phyloP scores from a whole-genome alignment of 441 rosid genomes.

The Syzygium malaccense region DNA sequence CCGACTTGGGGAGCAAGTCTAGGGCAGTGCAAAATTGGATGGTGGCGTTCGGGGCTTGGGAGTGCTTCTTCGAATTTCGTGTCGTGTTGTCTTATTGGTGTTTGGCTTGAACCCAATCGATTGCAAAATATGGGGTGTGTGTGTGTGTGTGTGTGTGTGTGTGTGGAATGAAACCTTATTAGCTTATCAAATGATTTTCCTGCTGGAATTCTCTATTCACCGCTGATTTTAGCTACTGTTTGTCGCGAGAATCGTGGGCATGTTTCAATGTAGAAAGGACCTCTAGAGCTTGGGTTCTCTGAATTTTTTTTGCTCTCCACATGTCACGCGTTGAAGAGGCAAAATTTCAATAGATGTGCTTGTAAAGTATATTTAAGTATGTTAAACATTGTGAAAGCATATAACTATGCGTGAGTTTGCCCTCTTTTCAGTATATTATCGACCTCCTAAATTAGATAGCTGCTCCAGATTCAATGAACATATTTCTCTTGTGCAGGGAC shows the following conservation, averaged over 20 bases:
- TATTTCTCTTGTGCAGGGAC: conserved; percentile 14
- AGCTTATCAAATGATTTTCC: background rate
- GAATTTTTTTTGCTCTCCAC: background rate
- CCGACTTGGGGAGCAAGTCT: background rate
- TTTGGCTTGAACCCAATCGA: background rate
- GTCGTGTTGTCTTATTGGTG: background rate
- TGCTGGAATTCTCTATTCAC: background rate
- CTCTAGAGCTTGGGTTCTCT: background rate
- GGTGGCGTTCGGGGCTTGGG: background rate
- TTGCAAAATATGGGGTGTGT: background rate
- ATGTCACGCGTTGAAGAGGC: background rate
- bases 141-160: background rate
- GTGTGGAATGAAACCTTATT: background rate
- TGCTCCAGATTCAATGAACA: background rate
- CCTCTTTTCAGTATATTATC: background rate
- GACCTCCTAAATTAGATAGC: background rate
- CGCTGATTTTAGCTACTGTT: background rate
- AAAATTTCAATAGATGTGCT: background rate
- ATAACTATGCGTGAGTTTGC: background rate
- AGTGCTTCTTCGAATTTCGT: background rate
- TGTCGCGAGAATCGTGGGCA: background rate
- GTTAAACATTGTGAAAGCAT: background rate
- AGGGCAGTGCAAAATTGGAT: background rate
- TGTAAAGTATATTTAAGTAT: background rate
- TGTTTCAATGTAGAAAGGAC: background rate